Conservation (phyloP, 148 eudicot genomes). For the Vaccinium macrocarpon region DNA sequence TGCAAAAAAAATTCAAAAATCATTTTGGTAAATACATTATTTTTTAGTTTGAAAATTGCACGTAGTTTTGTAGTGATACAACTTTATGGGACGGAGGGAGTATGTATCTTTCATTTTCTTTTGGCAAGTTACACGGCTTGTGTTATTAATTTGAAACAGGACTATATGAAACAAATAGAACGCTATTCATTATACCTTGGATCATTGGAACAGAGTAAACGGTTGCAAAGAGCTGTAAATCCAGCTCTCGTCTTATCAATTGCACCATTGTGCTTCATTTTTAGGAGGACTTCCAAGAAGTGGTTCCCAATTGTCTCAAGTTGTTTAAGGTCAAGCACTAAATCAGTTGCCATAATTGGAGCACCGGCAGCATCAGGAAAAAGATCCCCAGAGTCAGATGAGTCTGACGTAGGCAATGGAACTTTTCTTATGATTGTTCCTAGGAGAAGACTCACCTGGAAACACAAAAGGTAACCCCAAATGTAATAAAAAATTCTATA, state of each 20-base stretch:
- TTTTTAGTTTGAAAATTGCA: no score
- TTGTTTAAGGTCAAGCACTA: conserved; percentile 76
- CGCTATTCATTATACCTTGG: conserved; percentile 53
- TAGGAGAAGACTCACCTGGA: conserved; percentile 95
- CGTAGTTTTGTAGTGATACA: no score
- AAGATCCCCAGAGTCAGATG: conserved; percentile 26
- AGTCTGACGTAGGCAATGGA: conserved; percentile 72
- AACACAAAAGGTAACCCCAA: conserved; percentile 8
- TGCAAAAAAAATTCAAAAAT: no score
- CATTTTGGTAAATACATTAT: no score
- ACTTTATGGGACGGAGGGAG: no score
- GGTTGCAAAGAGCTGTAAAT: conserved; percentile 98
- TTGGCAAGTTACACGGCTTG: neutral
- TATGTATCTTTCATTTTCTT: neutral
- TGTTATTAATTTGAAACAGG: neutral
- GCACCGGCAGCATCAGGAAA: conserved; percentile 27
- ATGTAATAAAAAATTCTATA: neutral
- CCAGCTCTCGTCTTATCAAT: conserved; percentile 99
- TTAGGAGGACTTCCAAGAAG: conserved; percentile 88
- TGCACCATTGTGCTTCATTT: conserved; percentile 98
- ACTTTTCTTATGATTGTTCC: conserved; percentile 93
- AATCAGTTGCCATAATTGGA: conserved; percentile 36
- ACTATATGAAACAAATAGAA: neutral
- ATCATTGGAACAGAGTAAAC: conserved; percentile 93
- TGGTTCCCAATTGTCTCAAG: conserved; percentile 88